These are phyloP conservation scores for Termitomyces eurrhizus DNA, from an alignment of 768 basidiomycete genomes.

Conservation along the genomic window DNA sequence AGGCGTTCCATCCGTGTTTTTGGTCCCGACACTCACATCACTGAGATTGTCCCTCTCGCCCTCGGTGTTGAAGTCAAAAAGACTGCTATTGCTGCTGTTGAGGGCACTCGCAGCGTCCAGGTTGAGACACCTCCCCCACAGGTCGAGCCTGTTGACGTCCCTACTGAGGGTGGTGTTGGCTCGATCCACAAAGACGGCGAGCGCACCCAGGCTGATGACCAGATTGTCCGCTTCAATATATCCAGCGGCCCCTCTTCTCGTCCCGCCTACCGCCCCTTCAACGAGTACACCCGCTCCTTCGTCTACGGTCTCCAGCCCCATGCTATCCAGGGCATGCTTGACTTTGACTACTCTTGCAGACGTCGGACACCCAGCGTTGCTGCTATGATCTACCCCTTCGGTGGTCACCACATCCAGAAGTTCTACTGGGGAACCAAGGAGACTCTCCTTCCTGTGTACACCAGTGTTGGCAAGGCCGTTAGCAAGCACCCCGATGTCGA, in stretches of 20 bases:
- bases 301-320: constrained; percentile 99
- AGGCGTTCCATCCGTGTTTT: constrained; percentile 97
- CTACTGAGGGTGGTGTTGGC: constrained; percentile 50
- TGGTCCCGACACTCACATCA: constrained; percentile 98
- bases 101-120: constrained; percentile 33
- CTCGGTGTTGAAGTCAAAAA: constrained; percentile 73
- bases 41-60: constrained; percentile 97
- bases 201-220: constrained; percentile 81
- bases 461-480: constrained; percentile 83
- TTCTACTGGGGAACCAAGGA: constrained; percentile 99
- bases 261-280: constrained; percentile 89
- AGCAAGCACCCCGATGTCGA: constrained; percentile 96
- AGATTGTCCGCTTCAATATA: constrained; percentile 85
- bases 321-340: constrained; percentile 94
- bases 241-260: constrained; percentile 39
- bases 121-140: constrained; percentile 34
- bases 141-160: constrained; percentile 34
- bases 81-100: constrained; percentile 18
- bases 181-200: constrained; percentile 73
- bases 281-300: constrained; percentile 90
- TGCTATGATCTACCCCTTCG: constrained; percentile 99
- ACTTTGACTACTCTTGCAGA: constrained; percentile 99
- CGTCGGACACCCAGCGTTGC: constrained; percentile 89
- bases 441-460: constrained; percentile 97
- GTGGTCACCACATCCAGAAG: constrained; percentile 99